A percentile compares a stretch with the other conserved stretches of the same genome.
These are phyloP conservation scores for Lichtheimia ornata DNA, from an alignment of 371 early-diverging fungal species.

Conservation along the genomic window DNA sequence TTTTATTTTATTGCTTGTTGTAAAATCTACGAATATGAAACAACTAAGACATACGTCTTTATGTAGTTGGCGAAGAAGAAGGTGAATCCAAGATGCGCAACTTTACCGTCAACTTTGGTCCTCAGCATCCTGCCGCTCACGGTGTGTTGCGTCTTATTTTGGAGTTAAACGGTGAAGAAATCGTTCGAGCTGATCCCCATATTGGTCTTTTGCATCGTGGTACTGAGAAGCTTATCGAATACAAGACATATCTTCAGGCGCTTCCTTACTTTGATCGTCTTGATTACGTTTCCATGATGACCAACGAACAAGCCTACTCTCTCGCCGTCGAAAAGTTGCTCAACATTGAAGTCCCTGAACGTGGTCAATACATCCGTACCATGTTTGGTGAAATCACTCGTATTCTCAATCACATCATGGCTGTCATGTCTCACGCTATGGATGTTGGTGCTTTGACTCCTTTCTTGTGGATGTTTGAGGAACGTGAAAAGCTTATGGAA, in stretches of 20 bases:
- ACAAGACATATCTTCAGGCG: slow-evolving; percentile 94
- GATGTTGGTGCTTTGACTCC: slow-evolving; percentile 98
- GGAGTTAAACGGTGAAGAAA: slow-evolving; percentile 92
- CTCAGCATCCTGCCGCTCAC: slow-evolving; percentile 99
- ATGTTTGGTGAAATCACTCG: slow-evolving; percentile 97
- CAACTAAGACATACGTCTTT: not conserved
- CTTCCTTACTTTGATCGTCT: slow-evolving; percentile 98
- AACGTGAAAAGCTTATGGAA: slow-evolving; percentile 98
- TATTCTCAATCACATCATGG: slow-evolving; percentile 97
- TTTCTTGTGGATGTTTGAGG: slow-evolving; percentile 98
- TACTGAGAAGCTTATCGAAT: slow-evolving; percentile 98
- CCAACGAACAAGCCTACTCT: slow-evolving; percentile 92
- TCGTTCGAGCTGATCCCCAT: slow-evolving; percentile 95
- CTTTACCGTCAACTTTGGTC: slow-evolving; percentile 97
- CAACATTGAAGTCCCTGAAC: slow-evolving; percentile 93
- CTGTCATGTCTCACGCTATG: slow-evolving; percentile 94
- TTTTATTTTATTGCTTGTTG: too few relatives aligned
- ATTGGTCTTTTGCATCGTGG: slow-evolving; percentile 97
- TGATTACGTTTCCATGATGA: slow-evolving; percentile 99
- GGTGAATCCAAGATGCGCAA: slow-evolving; percentile 66
- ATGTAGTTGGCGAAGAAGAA: slow-evolving; percentile 42
- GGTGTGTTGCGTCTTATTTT: slow-evolving; percentile 97
- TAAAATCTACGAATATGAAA: too few relatives aligned
- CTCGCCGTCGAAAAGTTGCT: slow-evolving; percentile 96
- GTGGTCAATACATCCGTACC: slow-evolving; percentile 96